Base-by-base conservation (phyloP, 768 basidiomycete species). In the Mycena filopes region DNA sequence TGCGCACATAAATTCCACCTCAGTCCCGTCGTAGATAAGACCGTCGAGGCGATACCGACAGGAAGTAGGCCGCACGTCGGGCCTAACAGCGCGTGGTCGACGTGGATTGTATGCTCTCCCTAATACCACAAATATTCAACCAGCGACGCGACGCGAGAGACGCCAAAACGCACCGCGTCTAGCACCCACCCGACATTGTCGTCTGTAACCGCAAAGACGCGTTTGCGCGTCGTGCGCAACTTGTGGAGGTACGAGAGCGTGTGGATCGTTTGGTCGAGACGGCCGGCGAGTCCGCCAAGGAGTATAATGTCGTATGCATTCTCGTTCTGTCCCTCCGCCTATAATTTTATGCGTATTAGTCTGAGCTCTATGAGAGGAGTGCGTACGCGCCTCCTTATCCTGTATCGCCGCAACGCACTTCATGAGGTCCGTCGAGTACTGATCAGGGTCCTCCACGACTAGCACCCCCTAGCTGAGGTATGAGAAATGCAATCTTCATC, bases 61-160 rank as follows among this genome's bases (percentile, higher is more conserved):
- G 98, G 98, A 12, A 99, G 85, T n/a, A 99, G 84, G 0, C 96
- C 98, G 74, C 98, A 99, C 0, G 96, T 98, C 54, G 87, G 87
- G 0, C 96, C 97, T 42, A 98, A 80, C 11, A 89, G 69, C 0
- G 77, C 71, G 68, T 94, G 92, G 71, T 96, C 89, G 46, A 98
- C 84, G 13, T 82, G 74, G 62, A 99, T 92, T 6, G 77, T 73
- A 74, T 99, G 97, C 71, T 90, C 87, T 21, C 97, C 97, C 95
- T 98, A 49, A 40, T 1, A 58, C 11, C 9, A 28, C 53, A 23
- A 36, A 9, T 43, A 7, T 15, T n/a, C n/a, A n/a, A n/a, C n/a
- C 21, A 20, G 16, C 26, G 56, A 18, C 45, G n/a, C 25, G 18
- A 21, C 16, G 21, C 20, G 11, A 42, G 28, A 16, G 42, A 43